A percentile compares a stretch with the other conserved stretches of the same genome.
Conservation (phyloP, 2,329 filamentous ascomycete species). For the Nemania sp. region DNA sequence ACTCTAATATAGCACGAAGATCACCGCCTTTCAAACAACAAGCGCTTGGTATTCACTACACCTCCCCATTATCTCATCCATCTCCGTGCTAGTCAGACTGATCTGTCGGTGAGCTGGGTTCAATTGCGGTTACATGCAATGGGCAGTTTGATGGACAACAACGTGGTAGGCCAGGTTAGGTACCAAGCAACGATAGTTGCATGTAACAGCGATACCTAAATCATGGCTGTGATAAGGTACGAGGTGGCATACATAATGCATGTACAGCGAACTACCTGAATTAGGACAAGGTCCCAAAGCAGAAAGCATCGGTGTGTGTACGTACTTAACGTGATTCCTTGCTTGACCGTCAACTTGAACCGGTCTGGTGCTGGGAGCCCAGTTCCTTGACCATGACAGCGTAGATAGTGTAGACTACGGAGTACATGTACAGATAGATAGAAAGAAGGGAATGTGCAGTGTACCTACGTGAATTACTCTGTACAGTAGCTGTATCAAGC, state of each 20-base stretch:
- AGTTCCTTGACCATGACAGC: slow-evolving; percentile 23
- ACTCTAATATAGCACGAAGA: too few species aligned
- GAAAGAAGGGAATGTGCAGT: not conserved
- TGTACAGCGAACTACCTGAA: slow-evolving; percentile 11
- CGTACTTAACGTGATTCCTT: slow-evolving; percentile 25
- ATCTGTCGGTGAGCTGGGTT: slow-evolving; percentile 26
- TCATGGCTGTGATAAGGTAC: slow-evolving; percentile 14
- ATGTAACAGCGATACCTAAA: slow-evolving; percentile 26
- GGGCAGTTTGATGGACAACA: slow-evolving; percentile 23
- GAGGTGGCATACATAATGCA: slow-evolving; percentile 17
- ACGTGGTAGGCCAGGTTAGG: slow-evolving; percentile 27
- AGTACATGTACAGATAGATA: slow-evolving; percentile 7
- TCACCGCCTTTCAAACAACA: not conserved
- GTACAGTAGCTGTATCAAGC: too few species aligned
- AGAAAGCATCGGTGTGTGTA: slow-evolving; percentile 21
- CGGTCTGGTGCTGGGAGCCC: slow-evolving; percentile 21
- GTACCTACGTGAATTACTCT: too few species aligned
- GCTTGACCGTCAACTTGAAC: slow-evolving; percentile 26
- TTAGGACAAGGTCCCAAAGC: slow-evolving; percentile 20
- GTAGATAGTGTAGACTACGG: too few species aligned
- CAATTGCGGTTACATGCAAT: slow-evolving; percentile 17
- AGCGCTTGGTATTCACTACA: too few species aligned
- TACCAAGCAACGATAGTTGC: slow-evolving; percentile 25
- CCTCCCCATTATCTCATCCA: slow-evolving; percentile 13
- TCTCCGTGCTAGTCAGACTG: not conserved